Evolutionary conservation across 179 eudicot species (phyloP).

Genomic region (Silene vulgaris): DNA sequence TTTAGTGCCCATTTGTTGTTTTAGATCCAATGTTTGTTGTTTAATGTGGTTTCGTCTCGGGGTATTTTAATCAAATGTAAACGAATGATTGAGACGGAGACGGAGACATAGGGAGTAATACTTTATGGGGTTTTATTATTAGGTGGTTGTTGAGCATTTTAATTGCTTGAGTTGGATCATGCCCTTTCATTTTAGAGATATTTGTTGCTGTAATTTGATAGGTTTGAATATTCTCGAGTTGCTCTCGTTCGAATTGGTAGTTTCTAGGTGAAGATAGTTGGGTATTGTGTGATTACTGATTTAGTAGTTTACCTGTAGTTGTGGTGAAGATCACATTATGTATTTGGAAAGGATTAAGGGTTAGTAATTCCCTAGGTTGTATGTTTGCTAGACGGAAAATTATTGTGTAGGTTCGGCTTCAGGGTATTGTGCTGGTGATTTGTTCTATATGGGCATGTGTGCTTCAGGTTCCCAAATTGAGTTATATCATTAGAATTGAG

Average conservation of each 20-base stretch:
- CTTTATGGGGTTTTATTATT: too few species aligned
- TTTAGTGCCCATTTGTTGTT: neutral
- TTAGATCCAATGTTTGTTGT: conserved; percentile 27
- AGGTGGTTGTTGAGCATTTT: neutral
- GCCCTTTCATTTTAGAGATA: neutral
- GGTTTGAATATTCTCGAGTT: neutral
- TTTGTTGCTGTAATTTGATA: conserved; percentile 2
- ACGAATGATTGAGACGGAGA: too few species aligned
- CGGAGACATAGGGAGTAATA: too few species aligned
- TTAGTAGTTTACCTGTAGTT: neutral
- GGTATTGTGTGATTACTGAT: neutral
- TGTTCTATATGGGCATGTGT: neutral
- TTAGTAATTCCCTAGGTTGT: neutral
- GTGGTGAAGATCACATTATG: neutral
- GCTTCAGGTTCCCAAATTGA: neutral
- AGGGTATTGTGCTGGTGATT: neutral
- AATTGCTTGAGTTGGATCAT: conserved; percentile 7
- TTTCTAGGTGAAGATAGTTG: neutral
- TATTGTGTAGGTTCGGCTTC: neutral
- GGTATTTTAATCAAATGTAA: neutral
- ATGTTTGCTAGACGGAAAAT: neutral
- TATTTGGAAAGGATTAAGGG: neutral
- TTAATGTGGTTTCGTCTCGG: conserved; percentile 15
- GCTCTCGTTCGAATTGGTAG: neutral
- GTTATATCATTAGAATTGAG: neutral